Evolutionary conservation across 2,329 filamentous ascomycete genomes (phyloP).

Genomic region (Nemania abortiva): DNA sequence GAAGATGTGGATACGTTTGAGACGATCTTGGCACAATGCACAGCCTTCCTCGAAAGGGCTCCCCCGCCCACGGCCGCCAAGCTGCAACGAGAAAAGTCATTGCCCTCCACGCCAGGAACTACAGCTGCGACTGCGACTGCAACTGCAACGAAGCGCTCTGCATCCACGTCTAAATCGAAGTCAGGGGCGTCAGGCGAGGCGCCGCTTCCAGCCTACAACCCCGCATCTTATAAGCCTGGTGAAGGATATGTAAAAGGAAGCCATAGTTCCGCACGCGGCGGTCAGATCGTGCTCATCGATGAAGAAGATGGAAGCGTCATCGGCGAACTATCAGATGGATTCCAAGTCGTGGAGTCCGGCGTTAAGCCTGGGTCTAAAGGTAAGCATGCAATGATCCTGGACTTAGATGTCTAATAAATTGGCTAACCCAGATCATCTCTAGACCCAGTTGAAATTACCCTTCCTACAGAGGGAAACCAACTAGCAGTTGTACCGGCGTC

Average conservation of each 20-base stretch:
- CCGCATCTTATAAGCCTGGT: slow-evolving; percentile 81
- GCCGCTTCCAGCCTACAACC: slow-evolving; percentile 77
- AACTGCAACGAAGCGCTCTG: slow-evolving; percentile 43
- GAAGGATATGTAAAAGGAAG: slow-evolving; percentile 79
- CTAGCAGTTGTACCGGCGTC: slow-evolving; percentile 75
- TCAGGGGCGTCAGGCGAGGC: slow-evolving; percentile 57
- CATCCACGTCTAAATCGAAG: slow-evolving; percentile 57
- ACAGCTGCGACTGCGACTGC: slow-evolving; percentile 35
- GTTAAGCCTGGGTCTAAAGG: slow-evolving; percentile 92
- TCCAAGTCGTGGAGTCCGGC: slow-evolving; percentile 81
- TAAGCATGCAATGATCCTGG: slow-evolving; percentile 57
- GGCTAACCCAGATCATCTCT: slow-evolving; percentile 31
- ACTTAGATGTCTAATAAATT: neutral
- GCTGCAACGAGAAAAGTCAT: slow-evolving; percentile 46
- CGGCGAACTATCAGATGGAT: slow-evolving; percentile 87
- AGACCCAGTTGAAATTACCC: slow-evolving; percentile 84
- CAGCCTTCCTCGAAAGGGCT: slow-evolving; percentile 90
- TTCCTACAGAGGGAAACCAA: slow-evolving; percentile 75
- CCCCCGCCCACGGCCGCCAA: slow-evolving; percentile 66
- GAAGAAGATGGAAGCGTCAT: slow-evolving; percentile 97
- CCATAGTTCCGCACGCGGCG: slow-evolving; percentile 68
- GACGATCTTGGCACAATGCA: slow-evolving; percentile 97
- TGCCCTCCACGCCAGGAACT: slow-evolving; percentile 41
- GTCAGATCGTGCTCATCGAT: slow-evolving; percentile 91
- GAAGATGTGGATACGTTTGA: slow-evolving; percentile 97